A percentile compares a stretch with the other conserved stretches of the same genome.
Conservation (phyloP, 345 rosid genomes). For the Brassica nigra region DNA sequence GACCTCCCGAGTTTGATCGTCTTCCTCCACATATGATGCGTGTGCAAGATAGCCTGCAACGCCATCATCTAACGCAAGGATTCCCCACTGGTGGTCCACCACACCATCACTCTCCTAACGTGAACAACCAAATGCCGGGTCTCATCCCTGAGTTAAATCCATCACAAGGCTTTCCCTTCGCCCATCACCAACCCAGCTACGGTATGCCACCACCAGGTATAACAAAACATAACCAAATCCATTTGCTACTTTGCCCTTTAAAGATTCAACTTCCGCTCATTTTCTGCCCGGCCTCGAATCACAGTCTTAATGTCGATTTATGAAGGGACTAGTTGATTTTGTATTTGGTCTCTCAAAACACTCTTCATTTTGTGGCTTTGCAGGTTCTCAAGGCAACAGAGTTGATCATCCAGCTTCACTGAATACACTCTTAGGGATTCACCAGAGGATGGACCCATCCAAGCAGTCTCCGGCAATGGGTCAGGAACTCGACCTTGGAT, state of each 20-base stretch:
- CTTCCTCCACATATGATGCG: conserved; percentile 58
- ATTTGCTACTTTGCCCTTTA: conserved; percentile 3
- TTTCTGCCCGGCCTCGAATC: neutral
- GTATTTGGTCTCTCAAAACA: neutral
- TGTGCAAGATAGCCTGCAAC: conserved; percentile 22
- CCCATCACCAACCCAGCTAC: conserved; percentile 44
- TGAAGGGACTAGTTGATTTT: neutral
- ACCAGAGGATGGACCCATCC: conserved; percentile 59
- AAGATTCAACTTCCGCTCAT: conserved; percentile 5
- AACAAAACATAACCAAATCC: neutral
- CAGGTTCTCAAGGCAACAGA: conserved; percentile 57
- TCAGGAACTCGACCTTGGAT: conserved; percentile 76
- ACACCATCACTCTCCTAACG: conserved; percentile 46
- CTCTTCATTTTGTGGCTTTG: conserved; percentile 3
- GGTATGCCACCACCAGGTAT: conserved; percentile 58
- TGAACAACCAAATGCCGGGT: conserved; percentile 60
- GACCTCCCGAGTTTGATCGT: conserved; percentile 63
- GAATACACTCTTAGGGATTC: conserved; percentile 78
- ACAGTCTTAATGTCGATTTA: neutral
- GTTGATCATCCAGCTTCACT: conserved; percentile 66
- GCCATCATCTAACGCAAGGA: conserved; percentile 55
- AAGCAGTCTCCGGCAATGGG: conserved; percentile 57
- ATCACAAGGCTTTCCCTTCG: too few relatives aligned
- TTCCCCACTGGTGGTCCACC: conserved; percentile 54
- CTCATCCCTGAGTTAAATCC: conserved; percentile 14